Conservation (phyloP, 352 stramenopile species). For the Pythium insidiosum region DNA sequence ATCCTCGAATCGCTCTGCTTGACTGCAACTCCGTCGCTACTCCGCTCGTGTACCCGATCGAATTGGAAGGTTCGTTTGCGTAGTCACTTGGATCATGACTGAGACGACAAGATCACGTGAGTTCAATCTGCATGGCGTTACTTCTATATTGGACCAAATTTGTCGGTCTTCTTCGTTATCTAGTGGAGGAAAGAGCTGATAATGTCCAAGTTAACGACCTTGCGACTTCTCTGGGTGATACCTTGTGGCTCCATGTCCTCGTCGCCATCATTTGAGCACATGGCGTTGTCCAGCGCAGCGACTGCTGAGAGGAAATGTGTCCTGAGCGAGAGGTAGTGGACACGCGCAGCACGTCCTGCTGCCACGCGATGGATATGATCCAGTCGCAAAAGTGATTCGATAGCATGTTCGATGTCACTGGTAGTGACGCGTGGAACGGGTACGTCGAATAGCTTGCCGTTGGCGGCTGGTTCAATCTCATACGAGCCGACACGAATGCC, state of each 20-base stretch:
- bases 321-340: slow-evolving; percentile 51
- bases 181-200: slow-evolving; percentile 61
- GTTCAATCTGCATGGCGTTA: no score
- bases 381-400: slow-evolving; percentile 33
- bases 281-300: slow-evolving; percentile 46
- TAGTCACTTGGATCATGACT: no score
- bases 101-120: no score
- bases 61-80: no score
- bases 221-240: slow-evolving; percentile 44
- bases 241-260: slow-evolving; percentile 35
- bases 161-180: slow-evolving; percentile 1
- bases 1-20: no score
- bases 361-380: slow-evolving; percentile 50
- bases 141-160: background rate
- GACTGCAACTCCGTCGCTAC: no score
- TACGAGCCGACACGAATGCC: slow-evolving; percentile 54
- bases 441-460: slow-evolving; percentile 19
- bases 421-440: slow-evolving; percentile 38
- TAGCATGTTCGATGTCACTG: slow-evolving; percentile 43
- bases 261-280: slow-evolving; percentile 50
- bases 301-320: slow-evolving; percentile 62
- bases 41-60: no score
- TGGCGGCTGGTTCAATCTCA: slow-evolving; percentile 14
- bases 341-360: slow-evolving; percentile 35
- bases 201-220: slow-evolving; percentile 47